Base-by-base conservation (phyloP, 768 basidiomycete species). In the Lactifluus volemus region DNA sequence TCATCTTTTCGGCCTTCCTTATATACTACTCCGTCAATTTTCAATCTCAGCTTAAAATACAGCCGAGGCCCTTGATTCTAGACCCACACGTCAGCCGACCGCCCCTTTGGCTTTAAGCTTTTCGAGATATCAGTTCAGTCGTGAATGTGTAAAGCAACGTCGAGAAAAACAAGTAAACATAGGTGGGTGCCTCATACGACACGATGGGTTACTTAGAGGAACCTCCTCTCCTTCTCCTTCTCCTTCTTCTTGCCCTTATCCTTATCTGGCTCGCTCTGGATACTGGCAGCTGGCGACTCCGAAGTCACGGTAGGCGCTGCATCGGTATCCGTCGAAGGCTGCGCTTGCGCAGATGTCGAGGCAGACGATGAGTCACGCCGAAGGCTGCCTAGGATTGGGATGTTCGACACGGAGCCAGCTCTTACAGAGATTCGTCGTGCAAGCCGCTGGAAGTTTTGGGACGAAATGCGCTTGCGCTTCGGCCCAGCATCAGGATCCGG, bases 371-470 rank as follows among this genome's bases (percentile, higher is more conserved):
- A 71, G 58, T 73, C 72, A 49, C 81, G 79, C 69, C 79, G 83
- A 61, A 85, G 72, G n/a, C 79, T 78, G 53, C 82, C 71, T 39
- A 80, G 67, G 41, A 76, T 73, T 2, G 71, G 74, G 30, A 82
- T 78, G 8, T 78, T 79, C 17, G 80, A 66, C 39, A 49, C 39
- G 15, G 69, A 69, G 17, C 67, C 81, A 63, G 81, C 80, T 32
- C 77, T 80, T 48, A 88, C 71, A 10, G 89, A 90, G 58, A 92
- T 85, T 63, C 83, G 78, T 61, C 88, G 77, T 17, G 89, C 90
- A 41, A 92, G 69, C 17, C 88, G 81, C 70, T 90, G 88, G 77
- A 93, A 89, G 68, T 92, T 92, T 70, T 93, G 90, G 30, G 88
- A 87, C 10, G 88, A 85, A 60, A 88, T 89, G 19, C 88, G 81